Evolutionary conservation across 805 yeast species (phyloP).

Genomic region (Candida khao-thaluensis): DNA sequence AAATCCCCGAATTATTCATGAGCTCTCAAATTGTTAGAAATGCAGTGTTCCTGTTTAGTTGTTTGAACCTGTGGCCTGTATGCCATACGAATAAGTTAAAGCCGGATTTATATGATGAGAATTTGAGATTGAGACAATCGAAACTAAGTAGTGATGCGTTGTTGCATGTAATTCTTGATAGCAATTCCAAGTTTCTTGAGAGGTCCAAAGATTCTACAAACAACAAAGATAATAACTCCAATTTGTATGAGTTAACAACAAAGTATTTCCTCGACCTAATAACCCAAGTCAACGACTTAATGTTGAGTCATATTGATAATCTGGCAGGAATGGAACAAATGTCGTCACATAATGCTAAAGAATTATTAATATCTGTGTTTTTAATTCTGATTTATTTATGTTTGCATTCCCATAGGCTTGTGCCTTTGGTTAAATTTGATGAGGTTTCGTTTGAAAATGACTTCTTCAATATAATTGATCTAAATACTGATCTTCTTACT

Average conservation of each 20-base stretch:
- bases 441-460: slow-evolving; percentile 28
- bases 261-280: slow-evolving; percentile 7
- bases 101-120: neutral
- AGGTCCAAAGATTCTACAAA: neutral
- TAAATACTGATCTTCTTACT: slow-evolving; percentile 40
- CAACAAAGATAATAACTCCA: neutral
- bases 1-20: slow-evolving; percentile 6
- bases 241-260: slow-evolving; percentile 3
- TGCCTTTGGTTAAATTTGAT: slow-evolving; percentile 27
- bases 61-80: slow-evolving; percentile 11
- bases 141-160: neutral
- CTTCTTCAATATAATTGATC: slow-evolving; percentile 43
- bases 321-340: slow-evolving; percentile 9
- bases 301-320: slow-evolving; percentile 7
- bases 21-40: slow-evolving; percentile 8
- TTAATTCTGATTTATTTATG: slow-evolving; percentile 29
- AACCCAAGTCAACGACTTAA: neutral
- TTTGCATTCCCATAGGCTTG: slow-evolving; percentile 29
- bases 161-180: neutral
- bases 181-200: slow-evolving; percentile 6
- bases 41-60: slow-evolving; percentile 11
- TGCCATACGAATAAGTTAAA: slow-evolving; percentile 3
- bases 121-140: neutral
- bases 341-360: neutral
- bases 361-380: neutral